Evolutionary conservation across 345 rosid species (phyloP), one percentile per base, ranked within the genome.

Genomic region (Erucastrum elatum): DNA sequence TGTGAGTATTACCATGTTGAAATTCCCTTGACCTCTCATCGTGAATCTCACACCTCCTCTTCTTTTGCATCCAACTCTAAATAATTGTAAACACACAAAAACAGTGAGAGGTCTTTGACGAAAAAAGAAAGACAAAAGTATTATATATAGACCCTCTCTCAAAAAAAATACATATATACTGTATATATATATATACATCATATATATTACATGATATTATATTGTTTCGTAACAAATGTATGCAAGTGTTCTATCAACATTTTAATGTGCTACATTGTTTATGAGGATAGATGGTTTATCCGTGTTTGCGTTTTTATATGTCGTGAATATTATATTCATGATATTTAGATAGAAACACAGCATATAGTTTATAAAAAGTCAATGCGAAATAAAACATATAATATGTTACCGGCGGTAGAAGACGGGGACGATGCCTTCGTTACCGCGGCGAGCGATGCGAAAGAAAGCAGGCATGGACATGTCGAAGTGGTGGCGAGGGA

Each of bases 11-110:
- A 90, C 89, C 88, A 90, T 66, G 76, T 86, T 88, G 83, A 92
- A 92, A 46, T 86, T 87, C 2, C 88, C 83, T 76, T 89, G 94
- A 11, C 97, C 97, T 71, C 85, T 92, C 77, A 92, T 65, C 0
- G 97, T 92, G 83, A 90, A 90, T 11, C 84, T 91, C 3, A 90
- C 94, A 27, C 97, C 94, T 13, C 97, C 97, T 75, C 85, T 87
- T 78, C 96, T 86, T 63, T 68, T 89, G 84, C 96, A 92, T 21
- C 90, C 71, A 58, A 89, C 90, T 81, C 97, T 89, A 21, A 61
- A 64, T 26, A 27, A 60, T 15, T n/a, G 26, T 6, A 53, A 46
- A 15, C 0, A 27, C 1, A 27, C 1, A 35, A 9, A 0, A 2
- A 9, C 30, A 21, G 21, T 21, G 21, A 21, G 21, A 21, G 21